Conservation (phyloP, 495 filamentous ascomycete species). For the Trichodelitschia bisporula region DNA sequence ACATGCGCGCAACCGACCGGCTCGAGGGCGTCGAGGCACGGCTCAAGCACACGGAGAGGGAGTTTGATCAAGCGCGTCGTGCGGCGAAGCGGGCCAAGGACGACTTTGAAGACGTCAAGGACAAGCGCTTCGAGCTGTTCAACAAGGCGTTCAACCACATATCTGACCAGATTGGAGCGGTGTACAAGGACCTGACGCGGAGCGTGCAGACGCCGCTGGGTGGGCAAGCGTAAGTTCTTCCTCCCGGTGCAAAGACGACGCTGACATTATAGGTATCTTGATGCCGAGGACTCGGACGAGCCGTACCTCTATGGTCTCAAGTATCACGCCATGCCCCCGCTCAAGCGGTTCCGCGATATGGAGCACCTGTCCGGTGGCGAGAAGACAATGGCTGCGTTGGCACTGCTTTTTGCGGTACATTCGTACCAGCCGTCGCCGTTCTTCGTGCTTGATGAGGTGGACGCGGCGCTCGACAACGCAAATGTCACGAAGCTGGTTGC, state of each 20-base stretch:
- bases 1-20: slow-evolving; percentile 88
- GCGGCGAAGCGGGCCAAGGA: slow-evolving; percentile 51
- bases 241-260: neutral
- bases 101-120: slow-evolving; percentile 56
- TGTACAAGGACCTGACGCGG: slow-evolving; percentile 86
- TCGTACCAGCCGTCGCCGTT: slow-evolving; percentile 84
- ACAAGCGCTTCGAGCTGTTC: slow-evolving; percentile 72
- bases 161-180: slow-evolving; percentile 71
- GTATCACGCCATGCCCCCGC: slow-evolving; percentile 94
- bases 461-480: slow-evolving; percentile 88
- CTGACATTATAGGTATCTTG: slow-evolving; percentile 27
- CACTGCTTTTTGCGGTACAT: slow-evolving; percentile 87
- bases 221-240: slow-evolving; percentile 42
- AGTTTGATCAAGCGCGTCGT: slow-evolving; percentile 62
- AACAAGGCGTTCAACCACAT: slow-evolving; percentile 89
- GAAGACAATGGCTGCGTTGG: slow-evolving; percentile 95
- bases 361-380: slow-evolving; percentile 93
- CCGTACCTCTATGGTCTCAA: slow-evolving; percentile 88
- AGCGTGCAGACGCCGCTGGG: slow-evolving; percentile 67
- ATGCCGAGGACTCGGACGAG: slow-evolving; percentile 70
- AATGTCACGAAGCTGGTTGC: slow-evolving; percentile 89
- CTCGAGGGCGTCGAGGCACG: slow-evolving; percentile 63
- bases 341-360: slow-evolving; percentile 98
- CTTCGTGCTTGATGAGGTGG: slow-evolving; percentile 96
- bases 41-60: slow-evolving; percentile 62